phyloP scores from a whole-genome alignment of 129 eudicot species.

The Apium graveolens region DNA sequence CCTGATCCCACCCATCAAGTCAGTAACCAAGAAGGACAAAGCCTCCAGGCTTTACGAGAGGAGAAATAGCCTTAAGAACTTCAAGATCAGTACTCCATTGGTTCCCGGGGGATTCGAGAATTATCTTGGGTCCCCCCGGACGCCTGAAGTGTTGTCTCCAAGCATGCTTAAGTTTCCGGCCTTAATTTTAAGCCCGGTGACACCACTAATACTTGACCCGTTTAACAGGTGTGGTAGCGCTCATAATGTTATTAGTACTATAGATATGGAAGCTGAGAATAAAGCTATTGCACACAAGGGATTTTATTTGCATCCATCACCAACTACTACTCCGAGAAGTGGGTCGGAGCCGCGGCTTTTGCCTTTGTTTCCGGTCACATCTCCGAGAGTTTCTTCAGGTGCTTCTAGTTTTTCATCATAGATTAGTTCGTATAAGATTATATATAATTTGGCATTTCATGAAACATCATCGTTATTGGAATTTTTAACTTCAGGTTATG shows the following conservation, averaged over 20 bases:
- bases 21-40: constrained; percentile 15
- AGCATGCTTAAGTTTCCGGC: constrained; percentile 76
- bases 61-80: constrained; percentile 51
- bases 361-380: constrained; percentile 81
- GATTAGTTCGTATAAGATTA: constrained; percentile 14
- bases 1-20: constrained; percentile 21
- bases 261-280: constrained; percentile 50
- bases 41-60: constrained; percentile 68
- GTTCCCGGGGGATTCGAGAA: constrained; percentile 32
- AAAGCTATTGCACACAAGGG: constrained; percentile 63
- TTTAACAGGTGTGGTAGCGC: constrained; percentile 37
- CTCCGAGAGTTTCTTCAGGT: constrained; percentile 65
- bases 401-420: constrained; percentile 36
- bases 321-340: constrained; percentile 61
- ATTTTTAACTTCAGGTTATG: background rate
- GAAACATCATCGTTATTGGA: background rate
- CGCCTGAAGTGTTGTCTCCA: constrained; percentile 71
- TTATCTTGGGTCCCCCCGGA: constrained; percentile 30
- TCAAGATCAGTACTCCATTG: constrained; percentile 62
- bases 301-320: constrained; percentile 80
- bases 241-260: constrained; percentile 10
- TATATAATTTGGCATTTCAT: constrained; percentile 5
- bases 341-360: constrained; percentile 73
- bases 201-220: constrained; percentile 86
- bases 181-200: constrained; percentile 75